Percentiles rank a stretch among this genome's conserved stretches.
Conservation (phyloP, 2,329 filamentous ascomycete species). For the Colletotrichum spinosum region DNA sequence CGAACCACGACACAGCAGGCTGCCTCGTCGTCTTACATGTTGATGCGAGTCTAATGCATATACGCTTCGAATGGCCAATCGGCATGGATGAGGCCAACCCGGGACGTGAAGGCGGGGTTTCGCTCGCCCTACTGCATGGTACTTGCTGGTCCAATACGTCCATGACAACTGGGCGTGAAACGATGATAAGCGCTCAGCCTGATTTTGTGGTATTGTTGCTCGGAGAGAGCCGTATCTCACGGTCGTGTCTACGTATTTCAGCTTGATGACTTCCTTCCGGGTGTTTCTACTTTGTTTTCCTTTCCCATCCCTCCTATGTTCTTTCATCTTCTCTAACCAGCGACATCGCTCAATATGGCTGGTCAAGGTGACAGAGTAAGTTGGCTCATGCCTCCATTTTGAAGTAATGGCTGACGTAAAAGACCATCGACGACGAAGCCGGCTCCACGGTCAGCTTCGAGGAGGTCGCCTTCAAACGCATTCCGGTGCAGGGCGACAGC, state of each 20-base stretch:
- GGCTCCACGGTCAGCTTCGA: conserved; percentile 49
- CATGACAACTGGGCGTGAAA: too few relatives aligned
- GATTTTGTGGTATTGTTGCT: neutral
- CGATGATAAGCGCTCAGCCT: neutral
- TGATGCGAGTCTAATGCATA: conserved; percentile 23
- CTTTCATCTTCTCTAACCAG: neutral
- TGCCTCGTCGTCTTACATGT: conserved; percentile 27
- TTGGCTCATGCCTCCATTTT: neutral
- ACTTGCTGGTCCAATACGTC: too few relatives aligned
- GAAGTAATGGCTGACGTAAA: neutral
- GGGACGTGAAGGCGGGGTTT: too few relatives aligned
- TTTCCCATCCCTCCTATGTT: neutral
- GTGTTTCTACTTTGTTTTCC: neutral
- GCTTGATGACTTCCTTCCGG: too few relatives aligned
- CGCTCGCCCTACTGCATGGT: too few relatives aligned
- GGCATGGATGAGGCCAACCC: neutral
- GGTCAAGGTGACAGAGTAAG: conserved; percentile 27
- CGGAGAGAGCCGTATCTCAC: too few relatives aligned
- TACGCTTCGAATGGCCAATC: conserved; percentile 18
- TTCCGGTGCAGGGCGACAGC: neutral
- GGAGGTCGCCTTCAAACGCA: conserved; percentile 41
- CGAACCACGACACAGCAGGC: conserved; percentile 5
- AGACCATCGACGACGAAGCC: conserved; percentile 41
- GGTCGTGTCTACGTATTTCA: too few relatives aligned
- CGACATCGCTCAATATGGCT: conserved; percentile 10